phyloP scores from a whole-genome alignment of 768 basidiomycete species.

The Lanmaoa rubissima region DNA sequence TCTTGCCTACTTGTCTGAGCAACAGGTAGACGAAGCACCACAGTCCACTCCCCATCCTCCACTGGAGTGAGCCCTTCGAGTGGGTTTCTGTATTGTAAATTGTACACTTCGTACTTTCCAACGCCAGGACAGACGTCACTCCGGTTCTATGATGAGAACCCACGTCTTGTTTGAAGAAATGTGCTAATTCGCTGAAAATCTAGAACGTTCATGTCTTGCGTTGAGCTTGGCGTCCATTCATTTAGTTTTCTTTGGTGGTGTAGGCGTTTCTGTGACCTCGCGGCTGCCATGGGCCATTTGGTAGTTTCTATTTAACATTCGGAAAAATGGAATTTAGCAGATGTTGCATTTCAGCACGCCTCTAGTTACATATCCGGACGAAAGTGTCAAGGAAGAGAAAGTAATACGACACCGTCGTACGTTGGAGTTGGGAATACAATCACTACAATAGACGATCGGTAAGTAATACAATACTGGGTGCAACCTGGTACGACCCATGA shows the following conservation, averaged over 20 bases:
- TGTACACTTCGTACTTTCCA: neutral
- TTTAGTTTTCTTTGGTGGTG: slow-evolving; percentile 5
- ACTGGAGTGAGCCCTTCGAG: slow-evolving; percentile 4
- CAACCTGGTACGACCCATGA: slow-evolving; percentile 6
- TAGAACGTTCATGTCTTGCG: slow-evolving; percentile 8
- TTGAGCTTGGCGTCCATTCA: slow-evolving; percentile 1
- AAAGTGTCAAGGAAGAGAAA: neutral
- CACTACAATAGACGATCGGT: slow-evolving; percentile 19
- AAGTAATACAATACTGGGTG: slow-evolving; percentile 25
- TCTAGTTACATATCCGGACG: slow-evolving; percentile 4
- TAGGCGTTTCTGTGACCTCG: neutral
- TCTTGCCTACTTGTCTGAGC: slow-evolving; percentile 15
- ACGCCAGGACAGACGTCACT: neutral
- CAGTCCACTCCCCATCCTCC: slow-evolving; percentile 10
- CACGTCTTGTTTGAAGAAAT: neutral
- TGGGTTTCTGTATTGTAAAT: neutral
- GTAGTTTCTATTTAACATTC: neutral
- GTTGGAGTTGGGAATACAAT: slow-evolving; percentile 13
- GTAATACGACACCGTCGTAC: slow-evolving; percentile 4
- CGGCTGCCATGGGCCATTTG: neutral
- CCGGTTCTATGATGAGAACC: neutral
- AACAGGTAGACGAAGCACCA: slow-evolving; percentile 1
- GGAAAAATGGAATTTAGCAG: neutral
- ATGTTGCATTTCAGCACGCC: slow-evolving; percentile 8
- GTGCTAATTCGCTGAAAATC: neutral